Percentiles rank a stretch among this genome's conserved stretches.
Conservation (phyloP, 225 moss, liverwort and hornwort species). For the Sphagnum tenellum region DNA sequence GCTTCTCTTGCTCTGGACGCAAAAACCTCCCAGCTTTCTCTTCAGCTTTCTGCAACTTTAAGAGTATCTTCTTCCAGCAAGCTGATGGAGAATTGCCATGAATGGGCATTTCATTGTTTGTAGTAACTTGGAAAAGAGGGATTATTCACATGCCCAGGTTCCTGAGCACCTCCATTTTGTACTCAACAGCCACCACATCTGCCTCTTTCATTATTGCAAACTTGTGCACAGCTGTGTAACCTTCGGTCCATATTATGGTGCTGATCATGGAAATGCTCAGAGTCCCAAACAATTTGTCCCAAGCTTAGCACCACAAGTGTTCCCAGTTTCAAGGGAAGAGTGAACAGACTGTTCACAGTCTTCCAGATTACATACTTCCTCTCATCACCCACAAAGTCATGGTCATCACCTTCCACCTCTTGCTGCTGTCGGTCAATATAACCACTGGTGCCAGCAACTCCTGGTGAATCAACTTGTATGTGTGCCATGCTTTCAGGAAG, state of each 20-base stretch:
- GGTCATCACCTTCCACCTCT: conserved; percentile 23
- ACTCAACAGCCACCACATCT: conserved; percentile 1
- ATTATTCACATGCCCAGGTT: background rate
- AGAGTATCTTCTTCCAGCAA: conserved; percentile 46
- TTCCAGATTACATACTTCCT: conserved; percentile 12
- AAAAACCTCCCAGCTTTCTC: conserved; percentile 28
- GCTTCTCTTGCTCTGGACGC: conserved; percentile 26
- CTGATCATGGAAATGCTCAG: conserved; percentile 53
- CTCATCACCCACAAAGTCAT: conserved; percentile 19
- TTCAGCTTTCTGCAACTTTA: conserved; percentile 37
- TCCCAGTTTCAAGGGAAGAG: conserved; percentile 31
- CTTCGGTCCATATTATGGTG: conserved; percentile 56
- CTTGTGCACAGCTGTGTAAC: conserved; percentile 38
- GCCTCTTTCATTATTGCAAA: conserved; percentile 26
- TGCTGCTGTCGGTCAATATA: conserved; percentile 8
- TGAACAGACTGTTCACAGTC: conserved; percentile 9
- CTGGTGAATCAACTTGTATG: conserved; percentile 28
- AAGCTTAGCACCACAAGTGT: conserved; percentile 24
- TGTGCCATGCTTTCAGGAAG: conserved; percentile 50
- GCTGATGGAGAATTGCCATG: conserved; percentile 34
- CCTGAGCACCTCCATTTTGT: conserved; percentile 2
- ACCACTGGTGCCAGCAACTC: background rate
- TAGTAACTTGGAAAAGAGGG: conserved; percentile 1
- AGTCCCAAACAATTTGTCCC: conserved; percentile 39
- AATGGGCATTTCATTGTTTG: conserved; percentile 2